phyloP scores from a whole-genome alignment of 2,329 filamentous ascomycete genomes.

The Hymenoscyphus albidus region DNA sequence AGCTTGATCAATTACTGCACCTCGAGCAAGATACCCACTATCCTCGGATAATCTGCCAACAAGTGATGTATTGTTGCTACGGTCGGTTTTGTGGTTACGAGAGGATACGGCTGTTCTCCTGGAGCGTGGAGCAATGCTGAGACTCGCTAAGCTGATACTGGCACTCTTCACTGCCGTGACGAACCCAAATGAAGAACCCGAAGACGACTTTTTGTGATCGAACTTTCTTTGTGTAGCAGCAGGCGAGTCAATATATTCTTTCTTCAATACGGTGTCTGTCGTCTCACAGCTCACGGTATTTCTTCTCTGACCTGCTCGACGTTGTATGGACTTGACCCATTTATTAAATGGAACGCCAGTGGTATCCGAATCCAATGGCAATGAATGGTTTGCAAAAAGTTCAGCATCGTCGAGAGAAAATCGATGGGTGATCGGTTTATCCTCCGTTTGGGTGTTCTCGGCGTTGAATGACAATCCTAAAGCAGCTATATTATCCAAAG shows the following conservation, averaged over 20 bases:
- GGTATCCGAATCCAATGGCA: slow-evolving; percentile 17
- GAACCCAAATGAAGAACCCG: slow-evolving; percentile 72
- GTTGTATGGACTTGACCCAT: slow-evolving; percentile 69
- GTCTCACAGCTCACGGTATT: slow-evolving; percentile 37
- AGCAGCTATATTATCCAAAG: slow-evolving; percentile 41
- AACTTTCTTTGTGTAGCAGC: slow-evolving; percentile 34
- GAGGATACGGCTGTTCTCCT: slow-evolving; percentile 50
- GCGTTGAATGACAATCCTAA: slow-evolving; percentile 39
- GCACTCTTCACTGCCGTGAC: slow-evolving; percentile 79
- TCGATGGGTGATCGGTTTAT: slow-evolving; percentile 16
- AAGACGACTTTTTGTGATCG: slow-evolving; percentile 57
- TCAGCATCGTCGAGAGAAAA: slow-evolving; percentile 31
- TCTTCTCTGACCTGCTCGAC: slow-evolving; percentile 46
- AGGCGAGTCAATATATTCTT: slow-evolving; percentile 33
- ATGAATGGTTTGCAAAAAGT: slow-evolving; percentile 14
- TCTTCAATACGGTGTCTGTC: slow-evolving; percentile 21
- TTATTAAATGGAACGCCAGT: slow-evolving; percentile 54
- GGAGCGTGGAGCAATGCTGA: slow-evolving; percentile 63
- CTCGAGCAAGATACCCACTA: slow-evolving; percentile 56
- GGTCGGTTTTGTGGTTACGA: slow-evolving; percentile 55
- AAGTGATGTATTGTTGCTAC: slow-evolving; percentile 59
- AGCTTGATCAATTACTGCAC: slow-evolving; percentile 56
- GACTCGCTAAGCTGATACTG: slow-evolving; percentile 70
- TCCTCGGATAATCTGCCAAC: slow-evolving; percentile 61
- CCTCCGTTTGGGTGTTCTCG: slow-evolving; percentile 27